A percentile compares a stretch with the other conserved stretches of the same genome.
phyloP scores from a whole-genome alignment of 257 asterid genomes.

The Lantana camara region DNA sequence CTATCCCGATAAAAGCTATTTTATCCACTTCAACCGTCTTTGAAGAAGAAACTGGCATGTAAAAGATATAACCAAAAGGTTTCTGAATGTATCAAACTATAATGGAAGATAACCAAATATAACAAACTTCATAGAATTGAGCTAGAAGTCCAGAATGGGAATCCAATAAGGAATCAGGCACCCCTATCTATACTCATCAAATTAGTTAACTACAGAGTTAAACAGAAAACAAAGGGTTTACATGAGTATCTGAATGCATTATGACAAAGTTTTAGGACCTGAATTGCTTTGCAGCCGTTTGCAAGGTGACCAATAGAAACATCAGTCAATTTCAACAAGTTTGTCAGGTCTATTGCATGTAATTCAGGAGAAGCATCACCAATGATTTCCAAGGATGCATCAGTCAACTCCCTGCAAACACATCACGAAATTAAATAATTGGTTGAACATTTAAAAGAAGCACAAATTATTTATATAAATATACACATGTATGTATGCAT shows the following conservation, averaged over 20 bases:
- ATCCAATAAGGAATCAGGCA: neutral
- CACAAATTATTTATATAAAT: slow-evolving; percentile 1
- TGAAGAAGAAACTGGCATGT: too few species aligned
- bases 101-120: neutral
- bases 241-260: slow-evolving; percentile 65
- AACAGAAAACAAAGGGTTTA: slow-evolving; percentile 5
- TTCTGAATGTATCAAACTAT: neutral
- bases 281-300: slow-evolving; percentile 75
- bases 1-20: neutral
- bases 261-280: slow-evolving; percentile 61
- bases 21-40: neutral
- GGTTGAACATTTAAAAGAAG: slow-evolving; percentile 3
- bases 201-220: slow-evolving; percentile 2
- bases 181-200: slow-evolving; percentile 8
- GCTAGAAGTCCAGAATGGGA: neutral
- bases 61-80: neutral
- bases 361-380: slow-evolving; percentile 60
- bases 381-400: slow-evolving; percentile 62
- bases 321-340: slow-evolving; percentile 75
- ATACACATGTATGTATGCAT: too few species aligned
- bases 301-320: slow-evolving; percentile 79
- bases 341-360: slow-evolving; percentile 61
- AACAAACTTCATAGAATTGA: neutral
- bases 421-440: neutral
- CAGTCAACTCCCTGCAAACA: slow-evolving; percentile 72